Percentiles rank a stretch among this genome's conserved stretches.
Conservation (phyloP, 768 basidiomycete genomes). For the Pleurotus citrinopileatus region DNA sequence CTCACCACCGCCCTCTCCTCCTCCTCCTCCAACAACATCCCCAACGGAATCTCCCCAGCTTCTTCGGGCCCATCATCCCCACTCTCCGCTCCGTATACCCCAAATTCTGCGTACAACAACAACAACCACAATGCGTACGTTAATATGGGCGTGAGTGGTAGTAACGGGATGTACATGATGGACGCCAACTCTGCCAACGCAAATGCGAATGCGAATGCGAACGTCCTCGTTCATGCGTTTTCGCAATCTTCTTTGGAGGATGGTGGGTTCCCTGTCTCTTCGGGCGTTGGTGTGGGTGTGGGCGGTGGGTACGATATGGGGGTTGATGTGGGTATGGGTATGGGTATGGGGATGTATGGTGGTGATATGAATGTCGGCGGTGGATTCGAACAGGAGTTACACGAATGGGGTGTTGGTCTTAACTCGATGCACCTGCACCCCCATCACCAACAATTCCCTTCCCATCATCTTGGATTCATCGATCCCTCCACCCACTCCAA, state of each 20-base stretch:
- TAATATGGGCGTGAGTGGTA: no score
- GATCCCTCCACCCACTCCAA: no score
- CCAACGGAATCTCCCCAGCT: conserved; percentile 39
- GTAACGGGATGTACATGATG: no score
- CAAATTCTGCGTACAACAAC: conserved; percentile 33
- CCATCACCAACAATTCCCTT: no score
- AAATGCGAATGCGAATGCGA: conserved; percentile 16
- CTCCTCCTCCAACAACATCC: background rate
- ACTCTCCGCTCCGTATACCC: conserved; percentile 47
- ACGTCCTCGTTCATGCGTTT: background rate
- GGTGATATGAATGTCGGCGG: background rate
- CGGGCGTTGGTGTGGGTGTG: no score
- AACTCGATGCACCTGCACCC: no score
- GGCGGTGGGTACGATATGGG: background rate
- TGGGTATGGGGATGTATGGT: background rate
- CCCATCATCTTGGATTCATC: no score
- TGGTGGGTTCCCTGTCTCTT: background rate
- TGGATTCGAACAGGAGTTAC: no score
- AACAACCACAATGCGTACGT: no score
- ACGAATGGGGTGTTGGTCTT: no score
- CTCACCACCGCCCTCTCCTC: background rate
- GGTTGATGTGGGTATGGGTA: background rate
- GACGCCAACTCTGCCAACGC: no score
- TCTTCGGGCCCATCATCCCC: conserved; percentile 54
- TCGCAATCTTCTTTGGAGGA: background rate